Base-by-base conservation (phyloP, 495 filamentous ascomycete species). In the Aspergillus conjunctus region DNA sequence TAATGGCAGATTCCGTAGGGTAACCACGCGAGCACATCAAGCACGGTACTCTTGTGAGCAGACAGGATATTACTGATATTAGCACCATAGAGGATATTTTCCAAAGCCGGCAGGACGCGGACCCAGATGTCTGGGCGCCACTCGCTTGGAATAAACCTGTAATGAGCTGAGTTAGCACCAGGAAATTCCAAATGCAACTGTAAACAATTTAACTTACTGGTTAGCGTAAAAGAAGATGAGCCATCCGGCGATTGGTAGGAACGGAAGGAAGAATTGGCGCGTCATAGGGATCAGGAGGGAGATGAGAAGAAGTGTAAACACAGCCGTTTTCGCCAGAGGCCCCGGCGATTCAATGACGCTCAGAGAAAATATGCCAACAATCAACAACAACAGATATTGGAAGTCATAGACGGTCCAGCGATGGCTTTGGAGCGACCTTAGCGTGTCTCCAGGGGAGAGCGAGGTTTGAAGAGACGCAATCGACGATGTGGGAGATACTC, bases 61-160 rank as follows among this genome's bases (percentile, higher is more conserved):
- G 93, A 94, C 46, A 98, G 85, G 58, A 96, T 94, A 72, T 96
- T 96, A 77, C 91, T 95, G 51, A 98, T 84, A 77, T 97, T 97
- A 32, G 91, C 91, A 51, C 93, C 93, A 71, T 98, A 98, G 51
- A 98, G 79, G 56, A 98, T 94, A 74, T 98, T 96, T 72, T 98
- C 93, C 61, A 98, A 83, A n/a, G 93, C 90, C 4, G 93, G 93
- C 12, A 98, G 81, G 20, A 98, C 91, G 59, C 91, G 89, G 58
- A 97, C 93, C 89, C 92, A 96, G 65, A 98, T 96, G 45, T 89
- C 88, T 49, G 91, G 91, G 43, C 93, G 84, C 75, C 89, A 92
- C 66, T 91, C 89, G 58, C 84, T 82, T 10, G 91, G 89, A 63
- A 97, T 88, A 74, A 95, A 97, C 61, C 89, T 92, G 70, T 49